phyloP scores from a whole-genome alignment of 805 yeast genomes.

The Limtongia smithiae region DNA sequence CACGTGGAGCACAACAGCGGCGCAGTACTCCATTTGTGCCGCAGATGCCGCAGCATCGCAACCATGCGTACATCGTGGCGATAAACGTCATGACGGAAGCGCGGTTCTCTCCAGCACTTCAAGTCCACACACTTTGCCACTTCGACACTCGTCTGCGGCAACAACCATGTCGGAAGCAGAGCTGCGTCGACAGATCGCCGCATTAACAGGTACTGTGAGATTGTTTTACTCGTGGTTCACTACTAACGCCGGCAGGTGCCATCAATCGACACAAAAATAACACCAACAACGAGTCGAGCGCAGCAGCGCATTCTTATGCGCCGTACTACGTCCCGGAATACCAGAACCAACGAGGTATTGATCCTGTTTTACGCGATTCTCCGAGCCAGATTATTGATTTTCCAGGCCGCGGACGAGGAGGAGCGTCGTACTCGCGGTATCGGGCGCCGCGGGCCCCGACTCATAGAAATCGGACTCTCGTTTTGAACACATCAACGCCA shows the following conservation, averaged over 20 bases:
- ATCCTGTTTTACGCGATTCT: no score
- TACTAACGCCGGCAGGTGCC: constrained; percentile 21
- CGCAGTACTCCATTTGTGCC: no score
- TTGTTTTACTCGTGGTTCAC: no score
- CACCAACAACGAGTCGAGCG: neutral
- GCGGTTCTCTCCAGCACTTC: no score
- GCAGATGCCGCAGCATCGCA: no score
- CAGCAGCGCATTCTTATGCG: neutral
- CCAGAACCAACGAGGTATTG: no score
- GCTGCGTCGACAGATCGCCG: constrained; percentile 28
- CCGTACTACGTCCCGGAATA: no score
- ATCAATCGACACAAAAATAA: constrained; percentile 28
- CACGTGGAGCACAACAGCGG: no score
- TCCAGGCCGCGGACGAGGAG: neutral
- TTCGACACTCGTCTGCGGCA: neutral
- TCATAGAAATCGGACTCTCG: constrained; percentile 28
- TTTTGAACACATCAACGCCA: constrained; percentile 8
- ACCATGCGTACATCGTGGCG: no score
- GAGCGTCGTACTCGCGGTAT: neutral
- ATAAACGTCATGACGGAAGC: no score
- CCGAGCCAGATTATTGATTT: no score
- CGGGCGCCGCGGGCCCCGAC: constrained; percentile 10
- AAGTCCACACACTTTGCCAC: no score
- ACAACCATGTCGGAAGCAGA: constrained; percentile 28
- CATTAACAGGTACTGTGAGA: constrained; percentile 26